Base-by-base conservation (phyloP, 139 green algal genomes). In the Picocystis salinarum region DNA sequence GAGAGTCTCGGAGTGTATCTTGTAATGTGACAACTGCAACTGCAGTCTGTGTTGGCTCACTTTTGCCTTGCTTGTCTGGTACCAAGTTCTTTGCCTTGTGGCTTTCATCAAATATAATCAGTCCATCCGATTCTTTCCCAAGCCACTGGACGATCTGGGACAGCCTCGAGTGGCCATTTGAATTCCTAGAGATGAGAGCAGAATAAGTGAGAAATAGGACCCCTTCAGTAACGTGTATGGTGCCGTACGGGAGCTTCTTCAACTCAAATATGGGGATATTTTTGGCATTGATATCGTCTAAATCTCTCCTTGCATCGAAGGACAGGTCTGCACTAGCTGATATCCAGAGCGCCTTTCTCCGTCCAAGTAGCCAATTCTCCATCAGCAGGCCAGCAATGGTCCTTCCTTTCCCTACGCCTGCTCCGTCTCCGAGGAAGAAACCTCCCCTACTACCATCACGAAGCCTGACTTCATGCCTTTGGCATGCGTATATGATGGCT, bases 1-100 rank as follows among this genome's bases (percentile, higher is more conserved):
- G 47, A 40, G 83, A 77, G 25, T 80, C 61, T 3, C 74, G 78
- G 46, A 94, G 70, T 24, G 55, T 46, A 23, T 78, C 61, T 66
- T 93, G 82, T 45, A 86, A 62, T 15, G 57, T 36, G 34, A 74
- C 50, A 39, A 92, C 77, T 18, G 75, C 77, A 9, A 69, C 33
- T 6, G 70, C 79, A 6, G 76, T 91, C 45, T 78, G 64, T 4
- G 72, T 77, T 7, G 67, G 52, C 34, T 56, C 42, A 3, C 40
- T 33, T 58, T 15, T 23, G 45, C 15, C 40, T 45, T 28, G 10
- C 0, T 17, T 41, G 7, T 18, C 17, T 12, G 39, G 52, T 37
- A 92, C 36, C 39, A 93, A 61, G 58, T 93, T 93, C 59, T 93
- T 93, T 20, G 81, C 81, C 62, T 85, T 83, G 69, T 91, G 82